Evolutionary conservation across 306 rosid species (phyloP).

Genomic region (Alnus glutinosa): DNA sequence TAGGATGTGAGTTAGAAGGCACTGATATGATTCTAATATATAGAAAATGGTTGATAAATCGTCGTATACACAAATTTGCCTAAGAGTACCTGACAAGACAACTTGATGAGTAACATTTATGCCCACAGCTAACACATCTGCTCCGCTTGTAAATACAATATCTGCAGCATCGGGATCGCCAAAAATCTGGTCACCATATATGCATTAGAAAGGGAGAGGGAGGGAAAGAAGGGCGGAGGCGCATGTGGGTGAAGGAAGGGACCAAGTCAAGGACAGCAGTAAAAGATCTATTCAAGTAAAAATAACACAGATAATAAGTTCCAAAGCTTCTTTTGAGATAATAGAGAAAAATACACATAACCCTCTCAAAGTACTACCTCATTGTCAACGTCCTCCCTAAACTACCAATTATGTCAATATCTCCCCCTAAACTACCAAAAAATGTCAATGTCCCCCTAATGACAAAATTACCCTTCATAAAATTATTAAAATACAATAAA

Average conservation of each 20-base stretch:
- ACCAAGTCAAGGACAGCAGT: background rate
- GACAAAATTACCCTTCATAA: too few relatives aligned
- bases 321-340: background rate
- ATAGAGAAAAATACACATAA: background rate
- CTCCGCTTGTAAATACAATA: slow-evolving; percentile 81
- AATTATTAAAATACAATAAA: too few relatives aligned
- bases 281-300: slow-evolving; percentile 5
- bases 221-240: background rate
- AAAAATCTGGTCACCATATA: slow-evolving; percentile 52
- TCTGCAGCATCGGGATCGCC: slow-evolving; percentile 99
- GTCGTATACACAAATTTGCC: background rate
- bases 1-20: background rate
- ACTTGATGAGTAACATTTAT: slow-evolving; percentile 93
- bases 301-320: background rate
- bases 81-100: slow-evolving; percentile 59
- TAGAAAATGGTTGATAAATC: background rate
- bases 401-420: too few relatives aligned
- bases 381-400: too few relatives aligned
- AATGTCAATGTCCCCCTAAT: too few relatives aligned
- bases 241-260: background rate
- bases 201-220: slow-evolving; percentile 16
- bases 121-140: slow-evolving; percentile 77
- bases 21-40: background rate
- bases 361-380: too few relatives aligned
- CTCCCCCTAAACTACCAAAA: too few relatives aligned